Percentiles rank a stretch among this genome's conserved stretches.
Evolutionary conservation across 2,329 filamentous ascomycete genomes (phyloP).

Genomic region (Gnomoniopsis smithogilvyi): DNA sequence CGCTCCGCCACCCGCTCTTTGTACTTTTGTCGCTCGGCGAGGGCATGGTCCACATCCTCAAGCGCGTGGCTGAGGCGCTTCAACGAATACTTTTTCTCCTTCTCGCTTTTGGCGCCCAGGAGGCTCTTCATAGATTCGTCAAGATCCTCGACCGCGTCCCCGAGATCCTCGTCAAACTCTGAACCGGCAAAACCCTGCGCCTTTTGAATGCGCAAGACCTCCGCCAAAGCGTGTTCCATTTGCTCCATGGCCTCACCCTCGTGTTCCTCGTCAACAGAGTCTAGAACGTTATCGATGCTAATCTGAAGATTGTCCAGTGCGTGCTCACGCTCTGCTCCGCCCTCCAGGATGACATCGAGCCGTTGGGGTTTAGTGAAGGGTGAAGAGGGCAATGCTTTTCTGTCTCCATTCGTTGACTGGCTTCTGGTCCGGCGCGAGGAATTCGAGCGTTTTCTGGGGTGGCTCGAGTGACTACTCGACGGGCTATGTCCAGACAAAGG

Average conservation of each 20-base stretch:
- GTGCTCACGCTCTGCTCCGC: conserved; percentile 5
- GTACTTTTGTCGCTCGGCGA: background rate
- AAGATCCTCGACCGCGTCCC: conserved; percentile 13
- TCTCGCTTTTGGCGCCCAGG: conserved; percentile 8
- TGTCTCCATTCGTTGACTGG: background rate
- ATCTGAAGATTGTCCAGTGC: conserved; percentile 13
- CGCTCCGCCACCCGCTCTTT: background rate
- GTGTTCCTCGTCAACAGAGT: conserved; percentile 4
- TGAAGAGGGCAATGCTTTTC: background rate
- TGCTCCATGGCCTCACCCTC: conserved; percentile 10
- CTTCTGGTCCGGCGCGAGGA: background rate
- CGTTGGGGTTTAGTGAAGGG: background rate
- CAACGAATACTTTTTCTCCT: conserved; percentile 7
- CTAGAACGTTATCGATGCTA: conserved; percentile 9
- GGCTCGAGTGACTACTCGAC: background rate
- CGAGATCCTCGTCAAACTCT: conserved; percentile 7
- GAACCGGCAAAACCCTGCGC: background rate
- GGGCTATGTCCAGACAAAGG: background rate
- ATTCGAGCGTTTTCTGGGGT: background rate
- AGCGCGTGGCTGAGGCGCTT: conserved; percentile 6
- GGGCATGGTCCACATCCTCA: conserved; percentile 6
- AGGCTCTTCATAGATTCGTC: conserved; percentile 5
- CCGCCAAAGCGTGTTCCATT: conserved; percentile 8
- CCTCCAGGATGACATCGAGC: conserved; percentile 4
- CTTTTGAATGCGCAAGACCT: conserved; percentile 11